Evolutionary conservation across 1,284 basidiomycete genomes (phyloP).

Genomic region (Ganoderma lingzhi): DNA sequence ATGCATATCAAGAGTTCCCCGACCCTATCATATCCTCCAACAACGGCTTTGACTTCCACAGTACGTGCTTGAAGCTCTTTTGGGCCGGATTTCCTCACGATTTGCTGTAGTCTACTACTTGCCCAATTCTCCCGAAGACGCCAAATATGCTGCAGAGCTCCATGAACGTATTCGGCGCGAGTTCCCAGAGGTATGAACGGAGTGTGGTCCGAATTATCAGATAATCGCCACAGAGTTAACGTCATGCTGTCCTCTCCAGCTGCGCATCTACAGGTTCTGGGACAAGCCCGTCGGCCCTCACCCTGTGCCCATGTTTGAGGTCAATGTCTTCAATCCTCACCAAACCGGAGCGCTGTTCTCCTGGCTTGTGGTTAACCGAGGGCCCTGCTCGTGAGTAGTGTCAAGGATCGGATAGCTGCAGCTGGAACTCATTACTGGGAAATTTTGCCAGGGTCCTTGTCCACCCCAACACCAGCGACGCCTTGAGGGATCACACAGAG

Average conservation of each 20-base stretch:
- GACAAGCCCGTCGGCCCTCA: conserved; percentile 72
- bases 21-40: conserved; percentile 58
- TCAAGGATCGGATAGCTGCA: no score
- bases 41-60: conserved; percentile 75
- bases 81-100: neutral
- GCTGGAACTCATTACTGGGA: no score
- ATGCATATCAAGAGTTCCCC: conserved; percentile 62
- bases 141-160: conserved; percentile 62
- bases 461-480: conserved; percentile 75
- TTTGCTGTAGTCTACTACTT: conserved; percentile 68
- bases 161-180: conserved; percentile 71
- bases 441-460: conserved; percentile 62
- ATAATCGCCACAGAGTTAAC: neutral
- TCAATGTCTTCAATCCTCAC: conserved; percentile 71
- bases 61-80: conserved; percentile 45
- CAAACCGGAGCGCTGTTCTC: conserved; percentile 73
- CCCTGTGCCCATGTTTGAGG: conserved; percentile 75
- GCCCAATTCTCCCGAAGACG: conserved; percentile 53
- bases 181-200: conserved; percentile 68
- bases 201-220: no score
- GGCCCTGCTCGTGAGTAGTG: conserved; percentile 67
- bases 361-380: conserved; percentile 70
- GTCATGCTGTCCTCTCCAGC: conserved; percentile 43
- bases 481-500: conserved; percentile 69
- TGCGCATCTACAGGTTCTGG: conserved; percentile 71